Conservation (phyloP, 345 rosid genomes). For the Salix brachista region DNA sequence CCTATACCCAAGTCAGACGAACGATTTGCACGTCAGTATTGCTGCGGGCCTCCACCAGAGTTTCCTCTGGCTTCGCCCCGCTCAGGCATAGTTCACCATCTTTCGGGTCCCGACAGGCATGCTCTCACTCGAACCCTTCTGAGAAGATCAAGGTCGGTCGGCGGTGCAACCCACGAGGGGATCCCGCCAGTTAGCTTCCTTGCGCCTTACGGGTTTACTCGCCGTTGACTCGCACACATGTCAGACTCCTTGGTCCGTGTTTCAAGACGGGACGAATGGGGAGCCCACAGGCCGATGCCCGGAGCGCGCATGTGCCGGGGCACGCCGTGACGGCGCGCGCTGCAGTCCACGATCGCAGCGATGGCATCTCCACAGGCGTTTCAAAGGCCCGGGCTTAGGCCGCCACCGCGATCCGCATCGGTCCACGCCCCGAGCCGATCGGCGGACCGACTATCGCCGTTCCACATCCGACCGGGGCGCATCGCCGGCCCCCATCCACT, state of each 20-base stretch:
- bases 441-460: too few species aligned
- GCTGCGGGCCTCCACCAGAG: slow-evolving; percentile 7
- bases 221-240: slow-evolving; percentile 46
- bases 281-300: slow-evolving; percentile 34
- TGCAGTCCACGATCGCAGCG: background rate
- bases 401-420: too few species aligned
- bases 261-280: slow-evolving; percentile 53
- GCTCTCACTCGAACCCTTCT: slow-evolving; percentile 6
- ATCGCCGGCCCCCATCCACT: too few species aligned
- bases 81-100: slow-evolving; percentile 1
- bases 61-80: slow-evolving; percentile 3
- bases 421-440: too few species aligned
- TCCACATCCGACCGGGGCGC: too few species aligned
- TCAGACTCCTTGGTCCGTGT: slow-evolving; percentile 58
- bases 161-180: background rate
- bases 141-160: background rate
- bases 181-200: slow-evolving; percentile 4
- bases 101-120: slow-evolving; percentile 2
- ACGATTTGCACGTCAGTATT: background rate
- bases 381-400: too few species aligned
- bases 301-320: slow-evolving; percentile 7
- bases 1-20: slow-evolving; percentile 15
- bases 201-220: slow-evolving; percentile 22
- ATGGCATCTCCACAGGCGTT: too few species aligned
- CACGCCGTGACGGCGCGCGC: background rate